Percentiles rank a stretch among this genome's conserved stretches.
phyloP scores from a whole-genome alignment of 306 rosid genomes.

The Vigna unguiculata region DNA sequence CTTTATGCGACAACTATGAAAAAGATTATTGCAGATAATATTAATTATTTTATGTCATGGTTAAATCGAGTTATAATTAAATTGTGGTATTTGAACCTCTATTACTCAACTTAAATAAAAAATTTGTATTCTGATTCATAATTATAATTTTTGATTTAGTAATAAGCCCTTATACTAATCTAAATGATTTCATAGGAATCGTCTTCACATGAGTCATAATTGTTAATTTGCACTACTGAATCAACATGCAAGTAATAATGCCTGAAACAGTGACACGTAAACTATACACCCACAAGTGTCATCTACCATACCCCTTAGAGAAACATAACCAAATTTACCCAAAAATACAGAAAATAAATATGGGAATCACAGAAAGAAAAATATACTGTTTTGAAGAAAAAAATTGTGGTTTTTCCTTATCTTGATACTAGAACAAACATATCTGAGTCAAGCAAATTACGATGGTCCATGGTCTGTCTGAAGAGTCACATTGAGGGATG shows the following conservation, averaged over 20 bases:
- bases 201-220: too few species aligned
- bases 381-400: background rate
- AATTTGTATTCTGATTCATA: too few species aligned
- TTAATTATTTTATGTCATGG: too few species aligned
- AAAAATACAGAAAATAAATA: background rate
- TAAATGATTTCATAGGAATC: too few species aligned
- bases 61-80: too few species aligned
- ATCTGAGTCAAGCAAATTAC: conserved; percentile 14
- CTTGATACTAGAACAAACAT: conserved; percentile 1
- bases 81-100: too few species aligned
- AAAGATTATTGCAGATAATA: too few species aligned
- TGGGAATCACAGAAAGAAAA: background rate
- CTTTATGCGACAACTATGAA: too few species aligned
- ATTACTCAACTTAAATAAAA: too few species aligned
- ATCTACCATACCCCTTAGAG: background rate
- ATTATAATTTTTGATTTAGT: too few species aligned
- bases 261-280: background rate
- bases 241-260: conserved; percentile 29
- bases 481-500: conserved; percentile 47
- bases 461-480: conserved; percentile 41
- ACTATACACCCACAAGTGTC: background rate
- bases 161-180: too few species aligned
- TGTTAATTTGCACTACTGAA: too few species aligned
- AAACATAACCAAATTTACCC: background rate
- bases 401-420: background rate